phyloP scores from a whole-genome alignment of 768 basidiomycete genomes.

The Myochromella boudieri region DNA sequence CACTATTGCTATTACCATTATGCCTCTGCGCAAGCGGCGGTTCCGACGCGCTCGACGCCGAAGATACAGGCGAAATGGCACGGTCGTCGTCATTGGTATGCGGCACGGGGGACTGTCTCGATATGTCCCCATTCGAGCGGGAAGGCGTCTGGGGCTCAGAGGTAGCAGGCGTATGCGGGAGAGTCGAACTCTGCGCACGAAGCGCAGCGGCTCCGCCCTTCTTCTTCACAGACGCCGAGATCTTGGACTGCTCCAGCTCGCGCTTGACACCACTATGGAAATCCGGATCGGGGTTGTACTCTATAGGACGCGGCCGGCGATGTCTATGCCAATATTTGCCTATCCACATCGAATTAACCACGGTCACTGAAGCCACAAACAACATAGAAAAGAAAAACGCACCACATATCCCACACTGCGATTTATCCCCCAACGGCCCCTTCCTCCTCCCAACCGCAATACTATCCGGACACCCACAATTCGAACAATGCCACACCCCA shows the following conservation, averaged over 20 bases:
- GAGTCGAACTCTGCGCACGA: slow-evolving; percentile 42
- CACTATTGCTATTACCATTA: too few species aligned
- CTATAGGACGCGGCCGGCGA: slow-evolving; percentile 74
- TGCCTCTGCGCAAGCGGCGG: slow-evolving; percentile 69
- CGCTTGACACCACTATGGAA: slow-evolving; percentile 59
- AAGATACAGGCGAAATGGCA: slow-evolving; percentile 70
- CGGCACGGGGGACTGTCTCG: slow-evolving; percentile 33
- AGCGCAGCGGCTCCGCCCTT: slow-evolving; percentile 51
- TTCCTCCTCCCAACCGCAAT: slow-evolving; percentile 86
- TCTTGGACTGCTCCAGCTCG: slow-evolving; percentile 57
- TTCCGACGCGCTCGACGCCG: slow-evolving; percentile 72
- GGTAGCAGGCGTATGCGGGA: slow-evolving; percentile 37
- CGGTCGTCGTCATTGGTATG: slow-evolving; percentile 44
- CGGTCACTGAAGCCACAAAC: slow-evolving; percentile 4
- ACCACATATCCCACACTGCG: slow-evolving; percentile 93
- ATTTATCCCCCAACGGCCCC: slow-evolving; percentile 87
- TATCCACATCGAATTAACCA: too few species aligned
- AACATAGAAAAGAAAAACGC: slow-evolving; percentile 28
- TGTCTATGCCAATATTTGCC: slow-evolving; percentile 92
- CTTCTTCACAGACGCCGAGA: slow-evolving; percentile 48
- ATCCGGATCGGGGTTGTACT: slow-evolving; percentile 75
- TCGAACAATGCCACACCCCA: slow-evolving; percentile 93
- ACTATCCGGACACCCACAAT: slow-evolving; percentile 88
- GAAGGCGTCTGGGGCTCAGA: slow-evolving; percentile 59
- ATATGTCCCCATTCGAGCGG: slow-evolving; percentile 32